phyloP scores from a whole-genome alignment of 1,284 basidiomycete species.

The Sparassis latifolia region DNA sequence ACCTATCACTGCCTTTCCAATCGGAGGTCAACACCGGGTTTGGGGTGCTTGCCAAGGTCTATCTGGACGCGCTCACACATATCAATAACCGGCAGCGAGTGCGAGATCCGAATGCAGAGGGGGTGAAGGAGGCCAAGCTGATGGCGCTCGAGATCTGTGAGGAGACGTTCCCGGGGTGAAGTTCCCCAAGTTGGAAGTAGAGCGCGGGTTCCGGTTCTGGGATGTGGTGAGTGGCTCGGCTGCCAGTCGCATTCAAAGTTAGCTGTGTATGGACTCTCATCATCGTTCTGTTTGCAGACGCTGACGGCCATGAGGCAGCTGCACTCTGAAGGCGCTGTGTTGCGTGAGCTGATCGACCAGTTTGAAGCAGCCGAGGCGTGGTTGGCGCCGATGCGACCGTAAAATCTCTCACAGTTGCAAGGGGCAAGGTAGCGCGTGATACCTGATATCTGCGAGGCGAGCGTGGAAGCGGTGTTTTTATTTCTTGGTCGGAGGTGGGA shows the following conservation, averaged over 20 bases:
- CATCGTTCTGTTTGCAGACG: slow-evolving; percentile 43
- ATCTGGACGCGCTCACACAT: slow-evolving; percentile 88
- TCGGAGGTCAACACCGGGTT: slow-evolving; percentile 96
- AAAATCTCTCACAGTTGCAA: slow-evolving; percentile 22
- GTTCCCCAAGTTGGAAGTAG: slow-evolving; percentile 80
- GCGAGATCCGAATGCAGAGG: slow-evolving; percentile 66
- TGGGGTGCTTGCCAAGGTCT: slow-evolving; percentile 94
- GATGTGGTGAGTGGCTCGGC: slow-evolving; percentile 68
- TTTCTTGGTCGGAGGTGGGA: slow-evolving; percentile 4
- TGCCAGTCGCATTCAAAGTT: not conserved
- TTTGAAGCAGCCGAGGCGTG: slow-evolving; percentile 94
- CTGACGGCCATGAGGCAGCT: slow-evolving; percentile 85
- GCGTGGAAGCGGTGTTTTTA: slow-evolving; percentile 3
- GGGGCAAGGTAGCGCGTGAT: slow-evolving; percentile 6
- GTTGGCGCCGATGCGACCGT: slow-evolving; percentile 88
- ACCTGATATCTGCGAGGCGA: slow-evolving; percentile 8
- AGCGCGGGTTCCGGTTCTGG: slow-evolving; percentile 98
- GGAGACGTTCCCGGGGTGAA: slow-evolving; percentile 91
- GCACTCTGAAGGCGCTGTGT: slow-evolving; percentile 74
- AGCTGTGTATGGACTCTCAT: too few species aligned
- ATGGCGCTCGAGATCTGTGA: slow-evolving; percentile 90
- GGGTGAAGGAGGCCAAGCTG: slow-evolving; percentile 78
- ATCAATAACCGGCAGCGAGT: slow-evolving; percentile 75
- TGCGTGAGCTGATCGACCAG: slow-evolving; percentile 82
- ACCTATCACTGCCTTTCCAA: slow-evolving; percentile 90